Evolutionary conservation across 192 early-diverging fungal species (phyloP), one percentile per base, ranked within the genome.

Genomic region (Umbelopsis sp.): DNA sequence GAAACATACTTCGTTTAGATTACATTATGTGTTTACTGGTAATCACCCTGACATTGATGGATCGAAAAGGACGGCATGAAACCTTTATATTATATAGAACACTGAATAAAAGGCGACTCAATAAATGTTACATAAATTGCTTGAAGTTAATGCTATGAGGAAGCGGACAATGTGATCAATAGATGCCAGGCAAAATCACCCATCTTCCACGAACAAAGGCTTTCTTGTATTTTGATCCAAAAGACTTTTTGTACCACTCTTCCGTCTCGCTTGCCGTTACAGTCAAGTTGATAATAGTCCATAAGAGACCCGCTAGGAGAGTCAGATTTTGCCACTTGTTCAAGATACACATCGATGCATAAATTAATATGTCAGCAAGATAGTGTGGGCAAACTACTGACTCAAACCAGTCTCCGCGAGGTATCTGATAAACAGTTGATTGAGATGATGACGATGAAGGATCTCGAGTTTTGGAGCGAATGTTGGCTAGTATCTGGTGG

Each of bases 281-380:
- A 0, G 83, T 75, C 7, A 95, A 80, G 25, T 89, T 89, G n/a
- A 86, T 61, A 0, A 82, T 66, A 0, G 87, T 87, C 89, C 91
- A 94, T 3, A 81, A 21, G n/a, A 87, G 73, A 2, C 84, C 81
- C 21, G 71, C 69, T 21, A 83, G 33, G 8, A 87, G 46, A 0
- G 78, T 77, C 12, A 69, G 45, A 46, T 44, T 72, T 30, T 45
- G 65, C 20, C 71, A 79, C 46, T 68, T 66, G 61, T 78, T 85
- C 27, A 89, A 74, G n/a, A 90, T 71, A 37, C 81, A 82, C 16
- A 90, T 69, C 3, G 83, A 82, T 30, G 85, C 9, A 69, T 93
- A 93, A 20, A 93, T 77, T 4, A 93, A 61, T 52, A 93, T 90
- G 72, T 93, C 91, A 64, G 86, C 86, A 18, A 89, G 80, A 66